Evolutionary conservation across 23 red algal species (phyloP).

Genomic region (Gracilaria domingensis): DNA sequence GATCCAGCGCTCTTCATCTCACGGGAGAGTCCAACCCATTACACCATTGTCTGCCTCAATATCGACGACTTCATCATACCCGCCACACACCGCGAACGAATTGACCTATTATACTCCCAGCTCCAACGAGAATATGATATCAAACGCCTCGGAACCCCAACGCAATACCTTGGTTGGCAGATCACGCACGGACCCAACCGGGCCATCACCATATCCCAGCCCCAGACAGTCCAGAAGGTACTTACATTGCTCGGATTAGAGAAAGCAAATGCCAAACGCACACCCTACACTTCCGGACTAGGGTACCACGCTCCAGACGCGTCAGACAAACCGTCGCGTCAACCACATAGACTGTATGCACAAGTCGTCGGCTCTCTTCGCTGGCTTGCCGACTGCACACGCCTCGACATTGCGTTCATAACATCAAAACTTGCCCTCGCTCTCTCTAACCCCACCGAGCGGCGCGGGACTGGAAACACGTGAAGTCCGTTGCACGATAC

Average conservation of each 20-base stretch:
- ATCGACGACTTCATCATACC: background rate
- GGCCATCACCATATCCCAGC: background rate
- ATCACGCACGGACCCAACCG: background rate
- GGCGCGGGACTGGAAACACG: background rate
- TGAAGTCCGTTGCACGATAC: background rate
- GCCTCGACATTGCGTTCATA: conserved; percentile 4
- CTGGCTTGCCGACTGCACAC: conserved; percentile 15
- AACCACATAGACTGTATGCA: background rate
- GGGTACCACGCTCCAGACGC: background rate
- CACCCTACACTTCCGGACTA: background rate
- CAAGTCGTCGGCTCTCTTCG: background rate
- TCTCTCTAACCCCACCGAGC: background rate
- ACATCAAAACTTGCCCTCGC: conserved; percentile 28
- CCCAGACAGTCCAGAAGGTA: background rate
- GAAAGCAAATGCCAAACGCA: background rate
- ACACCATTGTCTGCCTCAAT: background rate
- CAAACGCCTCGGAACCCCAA: background rate
- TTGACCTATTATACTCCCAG: background rate
- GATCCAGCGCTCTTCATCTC: background rate
- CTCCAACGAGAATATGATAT: background rate
- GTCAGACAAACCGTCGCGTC: background rate
- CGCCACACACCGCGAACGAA: background rate
- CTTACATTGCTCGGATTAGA: background rate
- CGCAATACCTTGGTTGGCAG: conserved; percentile 18
- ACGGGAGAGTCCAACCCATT: background rate